Percentiles rank a stretch among this genome's conserved stretches.
Conservation (phyloP, 2,329 filamentous ascomycete species). For the Monosporascus sp. region DNA sequence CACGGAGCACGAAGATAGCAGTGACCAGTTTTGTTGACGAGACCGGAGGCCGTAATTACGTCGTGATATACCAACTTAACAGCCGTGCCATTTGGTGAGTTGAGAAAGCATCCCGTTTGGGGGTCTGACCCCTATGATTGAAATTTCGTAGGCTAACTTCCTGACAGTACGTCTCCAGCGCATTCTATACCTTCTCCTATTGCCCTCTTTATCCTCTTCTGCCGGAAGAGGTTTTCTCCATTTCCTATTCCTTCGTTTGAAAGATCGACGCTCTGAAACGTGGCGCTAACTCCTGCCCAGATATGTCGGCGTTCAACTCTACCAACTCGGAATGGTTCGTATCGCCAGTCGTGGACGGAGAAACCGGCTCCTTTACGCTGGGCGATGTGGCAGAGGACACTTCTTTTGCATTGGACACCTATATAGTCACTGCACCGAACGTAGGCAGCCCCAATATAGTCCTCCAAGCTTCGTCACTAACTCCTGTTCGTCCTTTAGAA, state of each 20-base stretch:
- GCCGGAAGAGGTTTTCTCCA: no score
- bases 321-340: conserved; percentile 19
- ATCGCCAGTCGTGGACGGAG: conserved; percentile 21
- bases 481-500: background rate
- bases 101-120: background rate
- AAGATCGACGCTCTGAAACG: background rate
- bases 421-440: background rate
- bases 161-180: background rate
- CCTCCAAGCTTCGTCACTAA: background rate
- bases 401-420: conserved; percentile 14
- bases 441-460: background rate
- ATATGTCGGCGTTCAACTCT: conserved; percentile 24
- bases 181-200: background rate
- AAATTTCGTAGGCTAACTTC: background rate
- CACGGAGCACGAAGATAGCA: conserved; percentile 16
- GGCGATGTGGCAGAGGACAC: conserved; percentile 13
- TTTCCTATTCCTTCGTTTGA: background rate
- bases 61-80: conserved; percentile 23
- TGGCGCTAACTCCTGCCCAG: background rate
- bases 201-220: no score
- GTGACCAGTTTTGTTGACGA: conserved; percentile 23
- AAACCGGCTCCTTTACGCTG: conserved; percentile 10
- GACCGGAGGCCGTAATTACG: conserved; percentile 19
- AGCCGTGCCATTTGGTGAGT: conserved; percentile 14
- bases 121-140: background rate